Evolutionary conservation across 106 monocot species (phyloP).

Genomic region (Agapanthus africanus): DNA sequence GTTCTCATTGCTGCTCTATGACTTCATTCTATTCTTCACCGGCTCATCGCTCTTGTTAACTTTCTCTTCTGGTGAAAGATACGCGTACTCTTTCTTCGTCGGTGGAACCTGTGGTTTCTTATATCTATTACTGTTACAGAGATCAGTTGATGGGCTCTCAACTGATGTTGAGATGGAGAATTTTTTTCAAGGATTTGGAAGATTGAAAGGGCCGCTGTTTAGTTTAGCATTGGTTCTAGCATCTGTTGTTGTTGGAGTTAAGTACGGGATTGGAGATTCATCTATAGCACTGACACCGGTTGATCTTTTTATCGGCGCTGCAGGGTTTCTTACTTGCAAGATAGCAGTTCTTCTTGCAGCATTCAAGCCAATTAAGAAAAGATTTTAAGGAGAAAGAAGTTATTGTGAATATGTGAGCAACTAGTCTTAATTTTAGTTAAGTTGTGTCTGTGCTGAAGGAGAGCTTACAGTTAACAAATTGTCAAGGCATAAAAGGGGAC

Average conservation of each 20-base stretch:
- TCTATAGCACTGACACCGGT: slow-evolving; percentile 28
- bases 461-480: no score
- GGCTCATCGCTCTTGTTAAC: slow-evolving; percentile 30
- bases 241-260: slow-evolving; percentile 17
- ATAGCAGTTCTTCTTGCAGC: slow-evolving; percentile 61
- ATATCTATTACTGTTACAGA: slow-evolving; percentile 52
- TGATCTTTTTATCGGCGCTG: slow-evolving; percentile 50
- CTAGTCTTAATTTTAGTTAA: no score
- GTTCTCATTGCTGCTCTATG: slow-evolving; percentile 67
- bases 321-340: slow-evolving; percentile 71
- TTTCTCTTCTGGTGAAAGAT: slow-evolving; percentile 18
- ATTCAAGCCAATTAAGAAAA: slow-evolving; percentile 47
- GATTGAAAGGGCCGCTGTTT: slow-evolving; percentile 39
- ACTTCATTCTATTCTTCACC: slow-evolving; percentile 31
- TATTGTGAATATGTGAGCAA: no score
- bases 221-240: slow-evolving; percentile 25
- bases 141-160: slow-evolving; percentile 55
- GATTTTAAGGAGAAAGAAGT: no score
- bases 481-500: no score
- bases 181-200: slow-evolving; percentile 2
- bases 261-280: slow-evolving; percentile 30
- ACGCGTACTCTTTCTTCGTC: slow-evolving; percentile 36
- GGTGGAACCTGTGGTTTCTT: slow-evolving; percentile 52
- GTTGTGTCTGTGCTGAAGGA: no score
- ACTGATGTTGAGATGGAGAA: slow-evolving; percentile 6